These are phyloP conservation scores for Xylaria digitata DNA, from an alignment of 2,329 filamentous ascomycete genomes.

Conservation along the genomic window DNA sequence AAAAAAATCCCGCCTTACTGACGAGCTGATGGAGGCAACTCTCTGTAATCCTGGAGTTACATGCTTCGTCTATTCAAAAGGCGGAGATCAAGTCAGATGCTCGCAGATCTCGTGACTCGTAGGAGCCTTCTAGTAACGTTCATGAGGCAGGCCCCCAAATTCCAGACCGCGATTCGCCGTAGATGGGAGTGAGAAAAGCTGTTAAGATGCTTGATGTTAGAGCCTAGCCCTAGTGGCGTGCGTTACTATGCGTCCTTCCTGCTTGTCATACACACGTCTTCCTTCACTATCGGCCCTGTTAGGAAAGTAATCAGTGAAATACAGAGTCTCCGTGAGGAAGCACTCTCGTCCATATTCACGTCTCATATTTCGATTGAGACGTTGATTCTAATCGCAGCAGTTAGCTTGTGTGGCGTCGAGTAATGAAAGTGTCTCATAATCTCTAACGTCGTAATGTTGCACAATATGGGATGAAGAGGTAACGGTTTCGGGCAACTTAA, in stretches of 20 bases:
- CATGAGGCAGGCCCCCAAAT: not conserved
- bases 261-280: not conserved
- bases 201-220: not conserved
- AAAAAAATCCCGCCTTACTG: not conserved
- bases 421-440: slow-evolving; percentile 1
- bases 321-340: not conserved
- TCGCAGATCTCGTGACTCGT: not conserved
- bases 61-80: not conserved
- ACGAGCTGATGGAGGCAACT: not conserved
- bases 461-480: slow-evolving; percentile 12
- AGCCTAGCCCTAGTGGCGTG: not conserved
- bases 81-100: not conserved
- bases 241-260: not conserved
- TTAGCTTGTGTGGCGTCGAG: not conserved
- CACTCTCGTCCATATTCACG: not conserved
- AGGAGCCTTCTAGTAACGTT: not conserved
- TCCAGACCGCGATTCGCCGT: not conserved
- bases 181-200: not conserved
- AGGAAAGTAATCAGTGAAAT: not conserved
- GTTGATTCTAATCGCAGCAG: slow-evolving; percentile 1
- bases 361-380: not conserved
- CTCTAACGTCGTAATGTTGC: not conserved
- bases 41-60: not conserved
- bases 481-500: not conserved
- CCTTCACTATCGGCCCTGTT: not conserved